phyloP scores from a whole-genome alignment of 208 protist species.

The Leptomonas pyrrhocoris region DNA sequence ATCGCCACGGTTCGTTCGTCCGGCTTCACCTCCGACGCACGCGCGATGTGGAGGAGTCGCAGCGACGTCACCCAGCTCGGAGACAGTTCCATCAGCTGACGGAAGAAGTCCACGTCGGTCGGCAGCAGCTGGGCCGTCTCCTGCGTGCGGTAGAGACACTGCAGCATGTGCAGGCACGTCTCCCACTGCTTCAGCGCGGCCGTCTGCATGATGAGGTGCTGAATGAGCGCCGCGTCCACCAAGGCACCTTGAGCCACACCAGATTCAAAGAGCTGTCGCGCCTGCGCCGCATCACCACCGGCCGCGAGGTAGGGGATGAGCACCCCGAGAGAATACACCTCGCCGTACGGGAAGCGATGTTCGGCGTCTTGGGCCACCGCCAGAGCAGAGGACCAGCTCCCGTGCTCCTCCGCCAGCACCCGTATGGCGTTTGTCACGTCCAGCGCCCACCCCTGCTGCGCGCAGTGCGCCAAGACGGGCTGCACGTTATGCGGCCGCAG shows the following conservation, averaged over 20 bases:
- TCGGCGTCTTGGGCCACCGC: constrained; percentile 67
- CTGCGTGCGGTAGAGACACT: constrained; percentile 56
- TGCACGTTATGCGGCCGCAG: constrained; percentile 56
- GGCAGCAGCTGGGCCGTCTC: constrained; percentile 70
- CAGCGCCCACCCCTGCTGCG: constrained; percentile 44
- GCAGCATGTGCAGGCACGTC: constrained; percentile 76
- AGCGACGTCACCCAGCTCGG: constrained; percentile 68
- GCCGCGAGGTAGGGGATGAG: constrained; percentile 79
- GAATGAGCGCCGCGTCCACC: constrained; percentile 58
- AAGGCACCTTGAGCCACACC: constrained; percentile 75
- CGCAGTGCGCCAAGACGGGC: constrained; percentile 47
- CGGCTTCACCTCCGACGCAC: constrained; percentile 59
- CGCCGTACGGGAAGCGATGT: constrained; percentile 53
- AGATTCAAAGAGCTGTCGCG: constrained; percentile 55
- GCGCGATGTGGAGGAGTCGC: constrained; percentile 60
- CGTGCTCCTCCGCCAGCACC: constrained; percentile 65
- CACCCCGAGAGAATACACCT: constrained; percentile 77
- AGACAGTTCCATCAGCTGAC: constrained; percentile 60
- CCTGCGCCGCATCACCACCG: constrained; percentile 54
- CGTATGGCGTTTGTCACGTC: constrained; percentile 74
- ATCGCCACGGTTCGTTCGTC: constrained; percentile 61
- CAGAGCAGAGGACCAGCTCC: constrained; percentile 71
- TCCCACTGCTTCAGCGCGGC: constrained; percentile 68
- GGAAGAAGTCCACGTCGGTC: constrained; percentile 62
- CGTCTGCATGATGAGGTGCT: constrained; percentile 64